Percentiles rank a stretch among this genome's conserved stretches.
Conservation (phyloP, 768 basidiomycete genomes). For the Psilocybe subaeruginosa region DNA sequence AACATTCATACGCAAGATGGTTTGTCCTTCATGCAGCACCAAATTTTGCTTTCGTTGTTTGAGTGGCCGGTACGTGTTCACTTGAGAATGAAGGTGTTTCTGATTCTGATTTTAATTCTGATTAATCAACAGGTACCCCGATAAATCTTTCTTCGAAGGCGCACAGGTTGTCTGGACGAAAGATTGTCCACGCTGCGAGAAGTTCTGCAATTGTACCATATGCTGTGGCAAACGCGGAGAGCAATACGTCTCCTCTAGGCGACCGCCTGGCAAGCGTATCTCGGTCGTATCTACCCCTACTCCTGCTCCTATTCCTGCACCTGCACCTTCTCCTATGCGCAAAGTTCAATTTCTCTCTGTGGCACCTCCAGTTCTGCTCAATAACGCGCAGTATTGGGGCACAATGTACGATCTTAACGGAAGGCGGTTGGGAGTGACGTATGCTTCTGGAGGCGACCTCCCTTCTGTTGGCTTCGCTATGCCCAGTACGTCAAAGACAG, state of each 20-base stretch:
- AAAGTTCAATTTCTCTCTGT: background rate
- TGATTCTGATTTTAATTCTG: background rate
- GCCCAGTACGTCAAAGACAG: background rate
- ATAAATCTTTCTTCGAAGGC: constrained; percentile 21
- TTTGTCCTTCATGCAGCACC: constrained; percentile 20
- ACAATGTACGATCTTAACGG: constrained; percentile 32
- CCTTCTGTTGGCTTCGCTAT: constrained; percentile 23
- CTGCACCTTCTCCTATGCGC: background rate
- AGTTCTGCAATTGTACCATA: constrained; percentile 50
- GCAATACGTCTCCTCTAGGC: constrained; percentile 31
- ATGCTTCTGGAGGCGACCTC: constrained; percentile 3
- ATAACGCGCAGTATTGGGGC: constrained; percentile 30
- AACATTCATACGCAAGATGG: constrained; percentile 14
- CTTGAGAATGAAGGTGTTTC: background rate
- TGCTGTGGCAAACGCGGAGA: constrained; percentile 52
- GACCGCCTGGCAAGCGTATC: constrained; percentile 5
- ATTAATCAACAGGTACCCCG: constrained; percentile 28
- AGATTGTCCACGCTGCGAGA: constrained; percentile 47
- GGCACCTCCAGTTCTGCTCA: background rate
- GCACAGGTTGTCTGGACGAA: constrained; percentile 22
- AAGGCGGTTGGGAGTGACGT: constrained; percentile 29
- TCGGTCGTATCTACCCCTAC: background rate
- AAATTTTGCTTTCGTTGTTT: constrained; percentile 19
- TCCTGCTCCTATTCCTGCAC: background rate
- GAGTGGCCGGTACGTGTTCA: constrained; percentile 17